Base-by-base conservation (phyloP, 257 asterid species). In the Cinchona pubescens region DNA sequence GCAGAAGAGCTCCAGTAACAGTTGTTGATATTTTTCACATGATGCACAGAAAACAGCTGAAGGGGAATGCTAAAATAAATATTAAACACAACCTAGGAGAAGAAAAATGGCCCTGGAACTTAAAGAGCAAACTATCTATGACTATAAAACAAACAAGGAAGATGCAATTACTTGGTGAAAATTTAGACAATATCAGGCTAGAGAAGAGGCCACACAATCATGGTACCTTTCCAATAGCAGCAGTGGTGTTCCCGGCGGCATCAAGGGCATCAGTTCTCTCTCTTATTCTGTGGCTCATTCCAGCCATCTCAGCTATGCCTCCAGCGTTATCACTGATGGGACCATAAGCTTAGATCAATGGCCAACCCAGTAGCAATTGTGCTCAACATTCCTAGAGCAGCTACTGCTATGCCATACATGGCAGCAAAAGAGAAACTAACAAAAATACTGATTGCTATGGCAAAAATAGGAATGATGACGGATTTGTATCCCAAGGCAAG, bases 251-350 rank as follows among this genome's bases (percentile, higher is more conserved):
- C 25, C 97, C 97, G 79, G 97, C 97, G 70, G 97, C 96, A 86
- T 92, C 97, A 61, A 92, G 97, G 69, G 97, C 97, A 79, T 92
- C 97, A 27, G 97, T 92, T 81, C 97, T 84, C 86, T 90, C 97
- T 60, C 97, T 92, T 68, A 92, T 92, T 58, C 84, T 82, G 87
- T 89, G 97, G 85, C 92, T 92, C 97, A 92, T 92, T 38, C 97
- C 96, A 66, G 97, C 97, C 97, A 92, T 92, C 88, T 92, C 96
- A 77, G 97, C 97, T 32, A 92, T 92, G 55, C 97, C 97, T 53
- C 97, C 97, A 63, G 97, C 97, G 76, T 92, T 92, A 72, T 92
- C 97, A 80, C 97, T 92, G 79, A 92, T 92, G n/a, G 97, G 97
- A 42, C 97, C 97, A 82, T 92, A 92, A 71, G 97, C 97, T n/a